Percentiles rank a stretch among this genome's conserved stretches.
These are phyloP conservation scores for Fusarium tjaetaba DNA, from an alignment of 2,329 filamentous ascomycete genomes.

Conservation along the genomic window DNA sequence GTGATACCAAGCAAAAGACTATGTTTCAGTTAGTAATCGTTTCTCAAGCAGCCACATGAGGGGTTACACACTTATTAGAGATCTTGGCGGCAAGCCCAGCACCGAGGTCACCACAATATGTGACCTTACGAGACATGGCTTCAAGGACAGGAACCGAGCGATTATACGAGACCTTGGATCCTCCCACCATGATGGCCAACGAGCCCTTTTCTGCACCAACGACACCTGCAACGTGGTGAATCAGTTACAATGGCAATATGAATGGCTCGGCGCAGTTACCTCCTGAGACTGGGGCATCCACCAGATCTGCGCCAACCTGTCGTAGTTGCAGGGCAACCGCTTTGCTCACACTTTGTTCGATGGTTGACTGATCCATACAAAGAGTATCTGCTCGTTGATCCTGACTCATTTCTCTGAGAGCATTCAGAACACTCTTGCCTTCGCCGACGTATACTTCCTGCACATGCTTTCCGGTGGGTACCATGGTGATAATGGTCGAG, in stretches of 20 bases:
- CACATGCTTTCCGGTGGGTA: neutral
- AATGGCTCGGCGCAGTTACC: neutral
- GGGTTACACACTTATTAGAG: neutral
- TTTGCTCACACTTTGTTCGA: neutral
- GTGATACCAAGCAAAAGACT: neutral
- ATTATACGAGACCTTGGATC: neutral
- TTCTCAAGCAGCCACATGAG: no score
- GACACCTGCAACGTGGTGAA: neutral
- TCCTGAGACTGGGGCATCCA: neutral
- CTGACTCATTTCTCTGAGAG: neutral
- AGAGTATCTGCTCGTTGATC: neutral
- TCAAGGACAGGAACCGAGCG: neutral
- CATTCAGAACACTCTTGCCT: neutral
- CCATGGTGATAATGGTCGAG: neutral
- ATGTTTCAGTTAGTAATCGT: neutral
- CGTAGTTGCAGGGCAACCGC: neutral
- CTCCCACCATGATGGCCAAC: neutral
- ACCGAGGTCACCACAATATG: neutral
- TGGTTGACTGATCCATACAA: neutral
- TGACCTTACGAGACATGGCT: neutral
- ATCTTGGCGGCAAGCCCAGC: neutral
- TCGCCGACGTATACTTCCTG: neutral
- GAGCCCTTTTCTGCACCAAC: neutral
- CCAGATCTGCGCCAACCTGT: neutral
- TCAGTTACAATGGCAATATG: neutral